A percentile compares a stretch with the other conserved stretches of the same genome.
Conservation (phyloP, 257 asterid species). For the Ilex aquifolium region DNA sequence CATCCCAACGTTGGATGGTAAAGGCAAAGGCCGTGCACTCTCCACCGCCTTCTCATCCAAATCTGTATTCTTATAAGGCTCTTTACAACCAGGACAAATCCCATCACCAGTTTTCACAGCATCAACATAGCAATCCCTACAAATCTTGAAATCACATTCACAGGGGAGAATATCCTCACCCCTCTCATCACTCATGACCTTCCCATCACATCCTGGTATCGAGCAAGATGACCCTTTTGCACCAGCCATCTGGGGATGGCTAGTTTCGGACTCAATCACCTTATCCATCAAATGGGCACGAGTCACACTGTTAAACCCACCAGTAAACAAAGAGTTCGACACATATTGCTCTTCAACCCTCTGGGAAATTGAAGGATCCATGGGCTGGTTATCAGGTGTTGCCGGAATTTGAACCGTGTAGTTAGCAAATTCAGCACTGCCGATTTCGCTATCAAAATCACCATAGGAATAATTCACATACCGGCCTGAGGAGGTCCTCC, state of each 20-base stretch:
- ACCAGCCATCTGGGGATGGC: conserved; percentile 94
- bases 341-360: conserved; percentile 91
- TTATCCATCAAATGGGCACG: conserved; percentile 96
- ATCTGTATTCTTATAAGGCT: conserved; percentile 63
- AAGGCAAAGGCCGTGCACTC: conserved; percentile 40
- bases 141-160: conserved; percentile 86
- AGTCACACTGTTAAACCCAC: conserved; percentile 77
- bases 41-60: conserved; percentile 35
- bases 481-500: conserved; percentile 78
- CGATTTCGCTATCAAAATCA: conserved; percentile 82
- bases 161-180: conserved; percentile 83
- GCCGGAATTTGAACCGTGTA: conserved; percentile 89
- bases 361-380: conserved; percentile 74
- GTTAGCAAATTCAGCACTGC: conserved; percentile 56
- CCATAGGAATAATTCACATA: conserved; percentile 84
- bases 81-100: conserved; percentile 89
- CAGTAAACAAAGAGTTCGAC: conserved; percentile 77
- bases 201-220: conserved; percentile 78
- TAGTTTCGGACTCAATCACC: conserved; percentile 81
- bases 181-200: conserved; percentile 78
- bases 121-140: conserved; percentile 70
- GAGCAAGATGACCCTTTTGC: conserved; percentile 80
- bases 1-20: conserved; percentile 57
- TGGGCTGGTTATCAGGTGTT: conserved; percentile 94
- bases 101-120: conserved; percentile 74